Evolutionary conservation across 345 rosid species (phyloP), one percentile per base, ranked within the genome.

Genomic region (Hirschfeldia incana): DNA sequence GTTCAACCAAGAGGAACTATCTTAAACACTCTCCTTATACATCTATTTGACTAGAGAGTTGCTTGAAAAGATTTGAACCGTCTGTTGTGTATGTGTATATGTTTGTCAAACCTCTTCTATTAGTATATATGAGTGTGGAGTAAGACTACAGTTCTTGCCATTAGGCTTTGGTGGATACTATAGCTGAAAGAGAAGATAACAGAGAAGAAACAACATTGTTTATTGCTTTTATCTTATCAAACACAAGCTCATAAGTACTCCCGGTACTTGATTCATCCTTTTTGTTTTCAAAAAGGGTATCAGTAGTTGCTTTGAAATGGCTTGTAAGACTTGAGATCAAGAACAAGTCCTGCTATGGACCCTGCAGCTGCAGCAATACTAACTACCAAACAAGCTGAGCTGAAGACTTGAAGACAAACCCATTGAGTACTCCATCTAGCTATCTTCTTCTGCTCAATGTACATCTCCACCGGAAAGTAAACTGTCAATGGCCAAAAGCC

Each of bases 401-500:
- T 92, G n/a, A 94, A 84, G 39, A 83, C 85, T 83, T 90, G 91
- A 7, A 94, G 91, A 33, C 90, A 83, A 1, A 92, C 62, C 98
- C 98, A 90, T 69, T 81, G 91, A 5, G 86, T 85, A 83, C 97
- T 91, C 97, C 98, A 94, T 73, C 81, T 89, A n/a, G 84, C 80
- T 72, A 92, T 86, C 88, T 75, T 87, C 90, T 79, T 92, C 27
- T 86, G 93, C n/a, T 55, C 81, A 29, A 92, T 89, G 76, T 92
- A 94, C 97, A 94, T 91, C 82, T 92, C 92, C 26, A 94, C 93
- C 0, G 98, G 98, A 74, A 89, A 92, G 16, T 92, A 92, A 2
- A 94, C 98, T 0, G 95, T 89, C 53, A 94, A 33, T 6, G 98
- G 98, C 97, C 98, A 94, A 73, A 91, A 94, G 66, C 95, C 98